Conservation (phyloP, 768 basidiomycete species). For the Boletus reticulatus region DNA sequence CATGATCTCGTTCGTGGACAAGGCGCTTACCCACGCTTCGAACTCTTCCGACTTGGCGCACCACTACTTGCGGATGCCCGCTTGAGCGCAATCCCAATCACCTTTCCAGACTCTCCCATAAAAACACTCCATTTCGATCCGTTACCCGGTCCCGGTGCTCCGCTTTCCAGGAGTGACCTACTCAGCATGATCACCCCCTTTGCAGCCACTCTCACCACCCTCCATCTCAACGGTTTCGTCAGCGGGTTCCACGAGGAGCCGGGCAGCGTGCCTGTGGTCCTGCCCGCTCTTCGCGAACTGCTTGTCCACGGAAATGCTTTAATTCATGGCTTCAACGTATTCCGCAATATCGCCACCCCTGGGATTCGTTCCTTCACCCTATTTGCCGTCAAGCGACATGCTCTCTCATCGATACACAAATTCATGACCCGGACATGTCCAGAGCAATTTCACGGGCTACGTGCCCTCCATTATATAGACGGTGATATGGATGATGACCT, state of each 20-base stretch:
- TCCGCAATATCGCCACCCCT: slow-evolving; percentile 35
- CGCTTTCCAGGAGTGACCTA: slow-evolving; percentile 27
- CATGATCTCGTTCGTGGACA: slow-evolving; percentile 22
- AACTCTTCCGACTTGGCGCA: slow-evolving; percentile 33
- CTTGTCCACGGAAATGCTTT: slow-evolving; percentile 32
- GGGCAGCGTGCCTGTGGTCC: slow-evolving; percentile 31
- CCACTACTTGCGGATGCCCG: slow-evolving; percentile 32
- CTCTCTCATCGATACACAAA: slow-evolving; percentile 33
- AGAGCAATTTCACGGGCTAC: slow-evolving; percentile 33
- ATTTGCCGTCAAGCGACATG: slow-evolving; percentile 26
- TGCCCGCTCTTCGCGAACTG: slow-evolving; percentile 29
- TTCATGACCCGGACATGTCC: slow-evolving; percentile 35
- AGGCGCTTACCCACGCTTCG: slow-evolving; percentile 27
- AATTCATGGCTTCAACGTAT: slow-evolving; percentile 33
- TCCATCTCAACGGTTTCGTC: slow-evolving; percentile 33
- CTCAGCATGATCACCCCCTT: slow-evolving; percentile 31
- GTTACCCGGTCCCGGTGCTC: slow-evolving; percentile 27
- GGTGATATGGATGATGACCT: slow-evolving; percentile 35
- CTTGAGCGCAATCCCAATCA: slow-evolving; percentile 32
- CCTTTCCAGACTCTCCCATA: slow-evolving; percentile 26
- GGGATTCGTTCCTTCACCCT: slow-evolving; percentile 24
- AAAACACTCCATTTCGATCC: slow-evolving; percentile 37
- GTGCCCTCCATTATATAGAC: slow-evolving; percentile 33
- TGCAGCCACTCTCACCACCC: slow-evolving; percentile 26
- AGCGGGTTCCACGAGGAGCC: slow-evolving; percentile 33